Conservation (phyloP, 2,329 filamentous ascomycete genomes). For the Waltergamsia citrina region DNA sequence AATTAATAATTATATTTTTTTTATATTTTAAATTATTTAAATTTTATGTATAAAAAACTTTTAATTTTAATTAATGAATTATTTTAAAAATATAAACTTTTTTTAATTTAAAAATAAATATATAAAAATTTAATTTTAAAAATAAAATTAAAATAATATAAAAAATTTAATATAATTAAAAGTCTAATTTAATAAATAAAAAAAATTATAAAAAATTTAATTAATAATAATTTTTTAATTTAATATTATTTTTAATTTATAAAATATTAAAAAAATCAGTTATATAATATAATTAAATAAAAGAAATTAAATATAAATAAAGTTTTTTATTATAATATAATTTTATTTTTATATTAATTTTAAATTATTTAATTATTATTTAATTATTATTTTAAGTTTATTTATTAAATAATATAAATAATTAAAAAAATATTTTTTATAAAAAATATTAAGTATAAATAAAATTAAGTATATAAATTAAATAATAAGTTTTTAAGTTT, state of each 20-base stretch:
- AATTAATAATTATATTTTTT: slow-evolving; percentile 3
- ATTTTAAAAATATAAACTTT: no score
- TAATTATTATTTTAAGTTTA: no score
- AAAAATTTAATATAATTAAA: no score
- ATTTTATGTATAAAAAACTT: slow-evolving; percentile 1
- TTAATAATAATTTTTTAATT: slow-evolving; percentile 1
- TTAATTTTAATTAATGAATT: slow-evolving; percentile 1
- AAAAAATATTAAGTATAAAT: no score
- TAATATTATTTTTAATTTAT: slow-evolving; percentile 1
- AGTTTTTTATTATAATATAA: not conserved
- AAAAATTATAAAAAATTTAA: slow-evolving; percentile 1
- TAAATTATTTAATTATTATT: no score
- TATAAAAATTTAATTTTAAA: slow-evolving; percentile 3
- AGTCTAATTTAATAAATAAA: not conserved
- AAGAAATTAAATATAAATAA: no score
- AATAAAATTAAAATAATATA: slow-evolving; percentile 1
- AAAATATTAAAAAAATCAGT: not conserved
- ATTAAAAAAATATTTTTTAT: no score
- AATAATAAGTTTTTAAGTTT: no score
- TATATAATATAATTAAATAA: not conserved
- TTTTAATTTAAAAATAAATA: not conserved
- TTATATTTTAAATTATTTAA: slow-evolving; percentile 1
- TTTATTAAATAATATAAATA: no score
- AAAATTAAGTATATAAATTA: no score
- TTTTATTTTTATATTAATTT: not conserved